A percentile compares a stretch with the other conserved stretches of the same genome.
These are phyloP conservation scores for Suillus placidus DNA, from an alignment of 768 basidiomycete genomes.

Conservation along the genomic window DNA sequence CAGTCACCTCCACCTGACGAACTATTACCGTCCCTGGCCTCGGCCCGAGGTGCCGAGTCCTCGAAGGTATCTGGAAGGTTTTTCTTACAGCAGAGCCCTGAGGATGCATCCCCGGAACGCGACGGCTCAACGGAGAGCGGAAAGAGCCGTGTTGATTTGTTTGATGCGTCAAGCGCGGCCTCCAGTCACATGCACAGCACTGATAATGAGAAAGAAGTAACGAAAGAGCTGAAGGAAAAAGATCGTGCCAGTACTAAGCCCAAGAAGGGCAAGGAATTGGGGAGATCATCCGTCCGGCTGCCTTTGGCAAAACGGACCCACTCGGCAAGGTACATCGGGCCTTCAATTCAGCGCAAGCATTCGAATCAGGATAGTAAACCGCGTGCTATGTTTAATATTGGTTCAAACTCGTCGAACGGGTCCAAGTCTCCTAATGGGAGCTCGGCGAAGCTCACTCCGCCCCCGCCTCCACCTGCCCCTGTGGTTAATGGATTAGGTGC, in stretches of 20 bases:
- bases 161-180: slow-evolving; percentile 38
- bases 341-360: slow-evolving; percentile 31
- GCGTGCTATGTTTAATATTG: slow-evolving; percentile 55
- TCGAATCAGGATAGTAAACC: slow-evolving; percentile 23
- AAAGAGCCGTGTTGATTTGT: slow-evolving; percentile 35
- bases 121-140: slow-evolving; percentile 35
- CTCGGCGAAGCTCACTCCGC: slow-evolving; percentile 20
- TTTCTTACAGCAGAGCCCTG: slow-evolving; percentile 49
- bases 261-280: slow-evolving; percentile 38
- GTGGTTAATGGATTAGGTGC: slow-evolving; percentile 17
- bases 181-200: slow-evolving; percentile 34
- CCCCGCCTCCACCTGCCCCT: slow-evolving; percentile 22
- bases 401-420: slow-evolving; percentile 60
- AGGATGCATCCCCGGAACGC: slow-evolving; percentile 39
- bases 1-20: slow-evolving; percentile 12
- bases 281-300: slow-evolving; percentile 29
- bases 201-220: slow-evolving; percentile 21
- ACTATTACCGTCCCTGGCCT: slow-evolving; percentile 6
- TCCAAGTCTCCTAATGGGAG: slow-evolving; percentile 29
- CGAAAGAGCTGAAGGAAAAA: slow-evolving; percentile 23
- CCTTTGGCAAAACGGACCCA: slow-evolving; percentile 30
- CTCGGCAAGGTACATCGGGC: slow-evolving; percentile 32
- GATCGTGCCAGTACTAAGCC: slow-evolving; percentile 20
- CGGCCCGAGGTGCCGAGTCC: slow-evolving; percentile 18
- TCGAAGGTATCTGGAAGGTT: slow-evolving; percentile 39